Percentiles rank a stretch among this genome's conserved stretches.
These are phyloP conservation scores for Oemleria cerasiformis DNA, from an alignment of 306 rosid species.

Conservation along the genomic window DNA sequence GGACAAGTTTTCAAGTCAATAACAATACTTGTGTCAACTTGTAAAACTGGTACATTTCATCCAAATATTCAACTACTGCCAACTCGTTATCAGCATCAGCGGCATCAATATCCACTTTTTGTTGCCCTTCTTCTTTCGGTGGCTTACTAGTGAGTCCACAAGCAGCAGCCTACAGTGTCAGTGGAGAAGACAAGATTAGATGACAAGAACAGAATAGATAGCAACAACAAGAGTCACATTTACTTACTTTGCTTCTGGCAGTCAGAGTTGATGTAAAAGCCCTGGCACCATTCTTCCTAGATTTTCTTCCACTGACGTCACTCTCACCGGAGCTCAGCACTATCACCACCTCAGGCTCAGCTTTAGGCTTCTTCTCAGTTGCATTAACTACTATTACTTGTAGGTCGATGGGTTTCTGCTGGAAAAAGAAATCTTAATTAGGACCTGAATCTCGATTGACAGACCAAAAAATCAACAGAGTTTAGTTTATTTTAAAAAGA, in stretches of 20 bases:
- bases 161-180: conserved; percentile 58
- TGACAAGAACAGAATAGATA: too few species aligned
- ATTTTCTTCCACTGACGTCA: too few species aligned
- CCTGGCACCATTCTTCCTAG: conserved; percentile 39
- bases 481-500: too few species aligned
- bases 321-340: too few species aligned
- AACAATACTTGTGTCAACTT: conserved; percentile 63
- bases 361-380: too few species aligned
- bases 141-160: conserved; percentile 47
- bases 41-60: conserved; percentile 66
- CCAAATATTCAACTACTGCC: conserved; percentile 74
- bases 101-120: conserved; percentile 54
- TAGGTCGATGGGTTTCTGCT: too few species aligned
- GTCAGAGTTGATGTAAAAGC: conserved; percentile 60
- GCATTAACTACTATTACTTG: too few species aligned
- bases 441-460: too few species aligned
- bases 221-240: too few species aligned
- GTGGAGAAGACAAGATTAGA: background rate
- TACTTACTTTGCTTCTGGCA: conserved; percentile 73
- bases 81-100: conserved; percentile 60
- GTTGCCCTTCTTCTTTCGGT: conserved; percentile 18
- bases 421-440: too few species aligned
- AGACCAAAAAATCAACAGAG: too few species aligned
- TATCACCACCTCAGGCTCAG: too few species aligned
- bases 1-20: background rate